Conservation (phyloP, 108 stramenopile species). For the Schizochytrium sp. region DNA sequence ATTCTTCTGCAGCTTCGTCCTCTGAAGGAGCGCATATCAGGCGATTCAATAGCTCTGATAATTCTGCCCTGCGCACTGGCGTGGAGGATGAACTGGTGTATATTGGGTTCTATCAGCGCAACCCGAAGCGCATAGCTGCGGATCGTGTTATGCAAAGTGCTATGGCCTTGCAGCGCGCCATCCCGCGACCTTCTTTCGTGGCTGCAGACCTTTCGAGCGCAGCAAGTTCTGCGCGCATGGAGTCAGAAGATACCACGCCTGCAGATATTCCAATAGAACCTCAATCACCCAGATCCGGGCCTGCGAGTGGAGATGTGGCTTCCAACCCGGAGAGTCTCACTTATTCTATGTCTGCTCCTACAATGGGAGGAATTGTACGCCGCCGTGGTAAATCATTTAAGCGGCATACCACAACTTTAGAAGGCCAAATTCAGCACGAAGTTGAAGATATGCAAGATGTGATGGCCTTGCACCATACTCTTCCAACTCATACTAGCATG, state of each 20-base stretch:
- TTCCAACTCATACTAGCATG: neutral
- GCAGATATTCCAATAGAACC: too few relatives aligned
- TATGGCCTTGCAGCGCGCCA: neutral
- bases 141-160: constrained; percentile 21
- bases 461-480: neutral
- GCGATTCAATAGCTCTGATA: neutral
- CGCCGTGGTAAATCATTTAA: constrained; percentile 10
- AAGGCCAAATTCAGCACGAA: constrained; percentile 20
- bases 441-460: constrained; percentile 6
- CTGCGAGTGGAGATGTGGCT: too few relatives aligned
- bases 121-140: constrained; percentile 26
- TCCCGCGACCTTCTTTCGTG: neutral
- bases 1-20: neutral
- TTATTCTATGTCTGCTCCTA: neutral
- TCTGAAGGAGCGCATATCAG: neutral
- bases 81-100: constrained; percentile 3
- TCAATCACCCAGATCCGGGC: too few relatives aligned
- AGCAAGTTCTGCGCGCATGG: neutral
- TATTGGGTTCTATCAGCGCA: neutral
- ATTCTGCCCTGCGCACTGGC: constrained; percentile 20
- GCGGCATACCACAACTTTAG: constrained; percentile 1
- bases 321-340: too few relatives aligned
- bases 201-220: neutral
- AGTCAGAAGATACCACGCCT: neutral
- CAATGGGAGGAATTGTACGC: neutral